A percentile compares a stretch with the other conserved stretches of the same genome.
Conservation (phyloP, 805 yeast species). For the Candida alai region DNA sequence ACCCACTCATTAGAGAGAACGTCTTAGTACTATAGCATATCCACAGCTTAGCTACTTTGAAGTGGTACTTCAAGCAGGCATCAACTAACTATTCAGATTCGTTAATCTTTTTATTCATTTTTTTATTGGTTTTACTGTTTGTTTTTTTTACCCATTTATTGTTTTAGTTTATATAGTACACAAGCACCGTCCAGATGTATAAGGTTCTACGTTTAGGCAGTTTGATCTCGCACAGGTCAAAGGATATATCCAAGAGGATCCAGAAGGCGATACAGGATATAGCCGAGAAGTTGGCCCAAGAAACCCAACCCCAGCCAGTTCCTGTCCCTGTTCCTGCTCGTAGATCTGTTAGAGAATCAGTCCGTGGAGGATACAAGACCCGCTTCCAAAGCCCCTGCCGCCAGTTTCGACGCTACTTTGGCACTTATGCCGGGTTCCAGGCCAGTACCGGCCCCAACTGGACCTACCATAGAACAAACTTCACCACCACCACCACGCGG, state of each 20-base stretch:
- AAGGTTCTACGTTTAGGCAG: conserved; percentile 31
- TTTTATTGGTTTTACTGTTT: too few relatives aligned
- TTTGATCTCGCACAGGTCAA: conserved; percentile 40
- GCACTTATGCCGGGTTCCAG: background rate
- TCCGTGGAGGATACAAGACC: background rate
- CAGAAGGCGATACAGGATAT: conserved; percentile 48
- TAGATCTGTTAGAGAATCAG: background rate
- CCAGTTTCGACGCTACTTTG: background rate
- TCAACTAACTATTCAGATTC: too few relatives aligned
- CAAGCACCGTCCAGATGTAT: too few relatives aligned
- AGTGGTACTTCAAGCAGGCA: too few relatives aligned
- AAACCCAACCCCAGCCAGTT: conserved; percentile 27
- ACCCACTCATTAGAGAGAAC: too few relatives aligned
- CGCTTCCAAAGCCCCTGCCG: background rate
- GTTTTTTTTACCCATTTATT: too few relatives aligned
- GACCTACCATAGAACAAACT: conserved; percentile 4
- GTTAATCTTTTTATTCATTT: too few relatives aligned
- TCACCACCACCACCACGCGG: background rate
- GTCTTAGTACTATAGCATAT: too few relatives aligned
- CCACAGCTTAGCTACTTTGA: too few relatives aligned
- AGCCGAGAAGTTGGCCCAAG: conserved; percentile 29
- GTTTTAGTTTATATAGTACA: too few relatives aligned
- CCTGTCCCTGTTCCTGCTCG: conserved; percentile 36
- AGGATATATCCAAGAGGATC: conserved; percentile 44
- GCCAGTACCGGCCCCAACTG: conserved; percentile 1